Conservation (phyloP, 2,329 filamentous ascomycete species). For the Trichoderma polysporum region DNA sequence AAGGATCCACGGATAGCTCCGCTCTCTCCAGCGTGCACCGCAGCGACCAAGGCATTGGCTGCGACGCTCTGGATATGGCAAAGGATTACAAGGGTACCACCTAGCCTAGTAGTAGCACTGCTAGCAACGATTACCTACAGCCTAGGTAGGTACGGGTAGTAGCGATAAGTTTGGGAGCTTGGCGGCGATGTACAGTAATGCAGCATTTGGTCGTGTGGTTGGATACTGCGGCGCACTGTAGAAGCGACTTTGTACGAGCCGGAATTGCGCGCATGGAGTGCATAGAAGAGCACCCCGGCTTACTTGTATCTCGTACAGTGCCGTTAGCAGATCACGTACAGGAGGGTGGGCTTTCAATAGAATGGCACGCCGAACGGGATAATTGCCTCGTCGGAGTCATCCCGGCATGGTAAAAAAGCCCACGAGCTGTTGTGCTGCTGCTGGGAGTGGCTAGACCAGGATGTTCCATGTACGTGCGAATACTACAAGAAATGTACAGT, state of each 20-base stretch:
- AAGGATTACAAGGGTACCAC: background rate
- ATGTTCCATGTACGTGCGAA: background rate
- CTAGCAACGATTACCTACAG: background rate
- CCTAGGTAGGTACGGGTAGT: background rate
- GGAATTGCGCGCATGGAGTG: background rate
- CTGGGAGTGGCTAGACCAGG: background rate
- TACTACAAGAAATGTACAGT: background rate
- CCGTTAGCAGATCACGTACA: background rate
- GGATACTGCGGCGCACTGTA: background rate
- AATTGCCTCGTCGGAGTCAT: conserved; percentile 21
- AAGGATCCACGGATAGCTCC: conserved; percentile 17
- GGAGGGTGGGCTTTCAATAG: conserved; percentile 13
- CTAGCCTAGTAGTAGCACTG: too few species aligned
- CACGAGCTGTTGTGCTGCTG: background rate
- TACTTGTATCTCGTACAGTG: conserved; percentile 6
- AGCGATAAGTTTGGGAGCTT: background rate
- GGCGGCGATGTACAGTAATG: background rate
- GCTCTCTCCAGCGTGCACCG: conserved; percentile 9
- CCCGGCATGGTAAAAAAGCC: conserved; percentile 7
- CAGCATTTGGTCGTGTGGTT: background rate
- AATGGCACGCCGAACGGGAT: conserved; percentile 18
- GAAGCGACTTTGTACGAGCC: background rate
- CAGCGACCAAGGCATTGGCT: conserved; percentile 16
- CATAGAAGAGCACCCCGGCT: background rate
- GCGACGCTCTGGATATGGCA: conserved; percentile 2